Evolutionary conservation across 2,329 filamentous ascomycete genomes (phyloP).

Genomic region (Claviceps quebecensis): DNA sequence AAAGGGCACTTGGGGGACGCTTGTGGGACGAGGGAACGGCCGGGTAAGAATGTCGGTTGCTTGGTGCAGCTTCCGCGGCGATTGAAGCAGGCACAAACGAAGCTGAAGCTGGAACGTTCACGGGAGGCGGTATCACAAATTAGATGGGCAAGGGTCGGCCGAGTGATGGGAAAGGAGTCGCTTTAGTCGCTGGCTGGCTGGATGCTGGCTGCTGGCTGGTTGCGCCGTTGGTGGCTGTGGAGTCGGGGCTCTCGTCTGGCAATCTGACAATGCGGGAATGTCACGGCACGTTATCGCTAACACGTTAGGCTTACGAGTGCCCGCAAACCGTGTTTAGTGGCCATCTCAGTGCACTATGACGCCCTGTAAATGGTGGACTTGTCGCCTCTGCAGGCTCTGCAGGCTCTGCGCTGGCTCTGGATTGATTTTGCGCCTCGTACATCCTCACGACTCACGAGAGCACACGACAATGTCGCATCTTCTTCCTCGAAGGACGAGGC

Average conservation of each 20-base stretch:
- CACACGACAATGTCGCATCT: too few relatives aligned
- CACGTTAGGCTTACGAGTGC: too few relatives aligned
- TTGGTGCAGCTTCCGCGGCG: neutral
- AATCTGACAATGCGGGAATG: too few relatives aligned
- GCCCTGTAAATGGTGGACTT: too few relatives aligned
- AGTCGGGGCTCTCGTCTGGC: neutral
- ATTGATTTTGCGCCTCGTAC: too few relatives aligned
- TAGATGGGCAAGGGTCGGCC: neutral
- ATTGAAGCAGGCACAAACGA: slow-evolving; percentile 3
- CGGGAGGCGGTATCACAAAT: neutral
- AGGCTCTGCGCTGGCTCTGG: too few relatives aligned
- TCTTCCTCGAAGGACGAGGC: too few relatives aligned
- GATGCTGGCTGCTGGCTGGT: neutral
- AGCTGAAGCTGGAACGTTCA: neutral
- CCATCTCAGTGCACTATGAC: too few relatives aligned
- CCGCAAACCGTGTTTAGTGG: too few relatives aligned
- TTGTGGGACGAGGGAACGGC: neutral
- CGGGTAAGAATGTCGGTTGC: neutral
- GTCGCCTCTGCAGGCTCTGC: too few relatives aligned
- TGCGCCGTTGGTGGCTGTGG: neutral
- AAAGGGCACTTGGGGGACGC: neutral
- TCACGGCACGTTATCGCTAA: too few relatives aligned
- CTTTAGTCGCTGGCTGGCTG: neutral
- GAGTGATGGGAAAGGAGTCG: neutral
- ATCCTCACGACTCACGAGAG: too few relatives aligned